These are phyloP conservation scores for Cryphonectria japonica DNA, from an alignment of 2,329 filamentous ascomycete genomes.

Conservation along the genomic window DNA sequence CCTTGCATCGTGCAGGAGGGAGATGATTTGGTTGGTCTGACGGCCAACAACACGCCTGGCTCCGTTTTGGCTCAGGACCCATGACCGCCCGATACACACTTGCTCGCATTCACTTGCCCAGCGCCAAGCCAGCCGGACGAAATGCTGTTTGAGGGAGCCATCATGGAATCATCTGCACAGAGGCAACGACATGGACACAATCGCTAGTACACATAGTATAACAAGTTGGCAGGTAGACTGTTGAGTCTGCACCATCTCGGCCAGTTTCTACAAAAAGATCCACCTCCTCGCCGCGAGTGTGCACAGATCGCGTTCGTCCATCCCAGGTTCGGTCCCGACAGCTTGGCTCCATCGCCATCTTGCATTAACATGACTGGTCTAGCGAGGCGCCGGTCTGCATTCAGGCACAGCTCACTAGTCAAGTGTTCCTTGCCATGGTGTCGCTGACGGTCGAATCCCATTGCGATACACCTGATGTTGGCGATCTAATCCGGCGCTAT, in stretches of 20 bases:
- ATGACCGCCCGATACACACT: slow-evolving; percentile 12
- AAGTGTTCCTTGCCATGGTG: not conserved
- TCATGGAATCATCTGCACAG: not conserved
- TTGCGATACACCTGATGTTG: slow-evolving; percentile 2
- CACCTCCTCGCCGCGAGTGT: not conserved
- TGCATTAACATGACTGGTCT: slow-evolving; percentile 2
- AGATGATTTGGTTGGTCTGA: not conserved
- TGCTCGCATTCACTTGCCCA: too few species aligned
- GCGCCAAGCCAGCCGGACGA: not conserved
- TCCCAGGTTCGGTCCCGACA: slow-evolving; percentile 11
- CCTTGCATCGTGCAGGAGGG: slow-evolving; percentile 29
- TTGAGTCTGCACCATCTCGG: not conserved
- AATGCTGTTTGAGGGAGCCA: not conserved
- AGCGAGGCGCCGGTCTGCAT: not conserved
- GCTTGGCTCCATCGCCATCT: slow-evolving; percentile 11
- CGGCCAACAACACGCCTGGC: not conserved
- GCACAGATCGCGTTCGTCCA: not conserved
- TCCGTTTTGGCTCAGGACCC: not conserved
- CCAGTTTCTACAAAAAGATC: not conserved
- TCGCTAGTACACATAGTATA: not conserved
- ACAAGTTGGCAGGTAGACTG: too few species aligned
- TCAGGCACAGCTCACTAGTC: not conserved
- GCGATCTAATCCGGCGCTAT: slow-evolving; percentile 4
- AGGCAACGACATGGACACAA: not conserved
- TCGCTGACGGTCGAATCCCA: not conserved